These are phyloP conservation scores for Penstemon eatonii DNA, from an alignment of 257 asterid species.

Conservation along the genomic window DNA sequence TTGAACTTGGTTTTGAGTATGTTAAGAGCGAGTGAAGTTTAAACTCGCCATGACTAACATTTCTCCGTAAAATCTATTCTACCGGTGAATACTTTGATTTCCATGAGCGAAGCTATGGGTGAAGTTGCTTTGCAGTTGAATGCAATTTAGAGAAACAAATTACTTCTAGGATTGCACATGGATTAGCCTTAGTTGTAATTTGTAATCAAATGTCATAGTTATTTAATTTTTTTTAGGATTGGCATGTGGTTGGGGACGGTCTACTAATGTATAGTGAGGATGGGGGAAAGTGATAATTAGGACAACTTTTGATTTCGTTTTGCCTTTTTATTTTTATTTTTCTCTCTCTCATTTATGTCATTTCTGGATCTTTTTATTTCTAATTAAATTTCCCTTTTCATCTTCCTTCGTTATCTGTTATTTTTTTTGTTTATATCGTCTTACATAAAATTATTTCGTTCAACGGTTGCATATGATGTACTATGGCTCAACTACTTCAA, in stretches of 20 bases:
- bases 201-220: too few species aligned
- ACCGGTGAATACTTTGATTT: neutral
- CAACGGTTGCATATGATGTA: neutral
- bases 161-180: neutral
- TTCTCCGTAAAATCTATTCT: slow-evolving; percentile 1
- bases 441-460: neutral
- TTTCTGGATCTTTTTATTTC: neutral
- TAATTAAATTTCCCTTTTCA: too few species aligned
- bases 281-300: slow-evolving; percentile 1
- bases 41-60: slow-evolving; percentile 62
- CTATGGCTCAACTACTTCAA: too few species aligned
- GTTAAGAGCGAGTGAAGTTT: slow-evolving; percentile 59
- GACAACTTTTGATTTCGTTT: neutral
- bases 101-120: neutral
- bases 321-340: too few species aligned
- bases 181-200: too few species aligned
- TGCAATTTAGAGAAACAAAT: neutral
- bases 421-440: too few species aligned
- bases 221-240: neutral
- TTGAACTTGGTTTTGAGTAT: slow-evolving; percentile 31
- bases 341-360: neutral
- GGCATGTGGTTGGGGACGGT: neutral
- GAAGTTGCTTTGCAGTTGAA: slow-evolving; percentile 1
- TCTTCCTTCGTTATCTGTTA: neutral
- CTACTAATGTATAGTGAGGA: slow-evolving; percentile 10